phyloP scores from a whole-genome alignment of 139 green algal species.

The Micromonas commoda region DNA sequence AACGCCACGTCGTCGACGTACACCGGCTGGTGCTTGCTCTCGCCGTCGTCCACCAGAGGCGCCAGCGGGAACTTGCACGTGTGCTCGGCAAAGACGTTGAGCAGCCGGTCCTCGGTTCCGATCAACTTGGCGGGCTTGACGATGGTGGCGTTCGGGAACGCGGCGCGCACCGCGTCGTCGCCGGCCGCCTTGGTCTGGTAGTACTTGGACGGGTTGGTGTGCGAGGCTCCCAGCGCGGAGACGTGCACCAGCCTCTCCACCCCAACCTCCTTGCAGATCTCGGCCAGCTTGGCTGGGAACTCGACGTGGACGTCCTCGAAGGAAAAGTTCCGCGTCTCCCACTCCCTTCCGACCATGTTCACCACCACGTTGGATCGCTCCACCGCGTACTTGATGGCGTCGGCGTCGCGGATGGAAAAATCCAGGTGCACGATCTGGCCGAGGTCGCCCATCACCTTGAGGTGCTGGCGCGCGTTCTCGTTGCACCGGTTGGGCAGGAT shows the following conservation, averaged over 20 bases:
- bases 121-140: constrained; percentile 68
- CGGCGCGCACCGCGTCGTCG: constrained; percentile 51
- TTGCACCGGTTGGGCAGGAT: constrained; percentile 79
- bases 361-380: constrained; percentile 72
- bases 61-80: constrained; percentile 52
- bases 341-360: constrained; percentile 81
- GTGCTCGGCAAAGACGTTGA: constrained; percentile 71
- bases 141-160: constrained; percentile 59
- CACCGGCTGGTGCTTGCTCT: constrained; percentile 54
- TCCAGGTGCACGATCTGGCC: constrained; percentile 54
- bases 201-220: constrained; percentile 13
- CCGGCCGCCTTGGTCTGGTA: constrained; percentile 40
- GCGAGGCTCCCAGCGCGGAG: constrained; percentile 18
- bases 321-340: constrained; percentile 86
- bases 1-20: constrained; percentile 63
- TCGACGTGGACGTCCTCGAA: constrained; percentile 71
- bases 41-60: constrained; percentile 68
- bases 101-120: constrained; percentile 85
- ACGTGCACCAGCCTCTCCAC: constrained; percentile 35
- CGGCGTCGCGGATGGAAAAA: constrained; percentile 63
- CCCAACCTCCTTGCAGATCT: constrained; percentile 31
- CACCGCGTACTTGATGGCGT: constrained; percentile 55
- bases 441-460: constrained; percentile 94
- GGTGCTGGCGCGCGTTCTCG: constrained; percentile 74
- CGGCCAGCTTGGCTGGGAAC: constrained; percentile 49